Base-by-base conservation (phyloP, 2,329 filamentous ascomycete species). In the Nectriaceae sp. region DNA sequence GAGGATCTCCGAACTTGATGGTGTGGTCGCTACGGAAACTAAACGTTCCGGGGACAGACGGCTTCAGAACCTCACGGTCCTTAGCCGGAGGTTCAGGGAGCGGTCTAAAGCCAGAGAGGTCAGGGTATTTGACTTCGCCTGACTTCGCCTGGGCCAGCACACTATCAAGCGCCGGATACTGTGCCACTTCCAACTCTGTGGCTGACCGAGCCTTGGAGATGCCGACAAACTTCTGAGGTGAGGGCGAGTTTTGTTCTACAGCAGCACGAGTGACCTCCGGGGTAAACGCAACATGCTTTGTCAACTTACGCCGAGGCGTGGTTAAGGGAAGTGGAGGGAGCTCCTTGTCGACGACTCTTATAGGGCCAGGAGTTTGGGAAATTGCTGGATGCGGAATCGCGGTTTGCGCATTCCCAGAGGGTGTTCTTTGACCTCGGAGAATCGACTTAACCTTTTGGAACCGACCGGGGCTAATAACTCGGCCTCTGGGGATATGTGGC, bases 221-320 rank as follows among this genome's bases (percentile, higher is more conserved):
- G 26, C 66, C 64, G 5, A 74, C 72, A n/a, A n/a, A n/a, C 60
- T 83, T 83, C 55, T 78, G 63, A 4, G 80, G 78, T 3, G 83
- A 83, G 6, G 83, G 82, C 2, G 82, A 80, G 48, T 76, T 71
- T 50, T 80, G 75, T 41, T 64, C 61, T 1, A 44, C 39, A 18
- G 45, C 40, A 16, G 52, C 46, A 0, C 72, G 70, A 53, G 89
- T 80, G 29, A 85, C 85, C 52, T 83, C 84, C 0, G 85, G 86
- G 0, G 88, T 90, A 62, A 96, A 96, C 42, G 88, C 85, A 29
- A 96, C 89, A 47, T 82, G 86, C 73, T 95, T 96, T 16, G 71
- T 67, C 31, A 75, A 65, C 67, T 84, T 88, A 20, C 84, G 79
- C 24, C 85, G 84, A 6, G 87, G 88, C 1, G 87, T 90, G 4